Percentiles rank a stretch among this genome's conserved stretches.
Conservation (phyloP, 495 filamentous ascomycete species). For the Penicillium robsamsonii region DNA sequence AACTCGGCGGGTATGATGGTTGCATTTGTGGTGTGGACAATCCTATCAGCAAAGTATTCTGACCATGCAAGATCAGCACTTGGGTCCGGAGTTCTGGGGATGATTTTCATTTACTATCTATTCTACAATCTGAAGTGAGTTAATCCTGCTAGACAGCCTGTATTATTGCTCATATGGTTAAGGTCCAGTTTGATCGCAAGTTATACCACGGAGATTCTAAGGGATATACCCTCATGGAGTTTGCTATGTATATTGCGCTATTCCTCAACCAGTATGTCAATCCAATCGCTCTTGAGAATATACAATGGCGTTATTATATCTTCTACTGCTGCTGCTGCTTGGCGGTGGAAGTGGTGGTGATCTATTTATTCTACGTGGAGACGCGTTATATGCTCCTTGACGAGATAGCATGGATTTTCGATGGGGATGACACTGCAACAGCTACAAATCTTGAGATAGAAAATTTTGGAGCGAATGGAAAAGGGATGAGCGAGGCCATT, state of each 20-base stretch:
- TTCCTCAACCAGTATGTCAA: slow-evolving; percentile 60
- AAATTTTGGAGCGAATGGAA: not conserved
- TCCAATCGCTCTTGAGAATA: slow-evolving; percentile 55
- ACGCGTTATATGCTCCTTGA: slow-evolving; percentile 63
- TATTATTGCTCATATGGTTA: not conserved
- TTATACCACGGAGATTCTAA: slow-evolving; percentile 69
- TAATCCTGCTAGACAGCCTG: not conserved
- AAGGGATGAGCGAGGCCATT: not conserved
- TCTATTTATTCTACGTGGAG: slow-evolving; percentile 67
- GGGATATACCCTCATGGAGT: slow-evolving; percentile 65
- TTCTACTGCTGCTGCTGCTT: slow-evolving; percentile 64
- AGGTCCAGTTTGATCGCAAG: slow-evolving; percentile 63
- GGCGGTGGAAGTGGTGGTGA: slow-evolving; percentile 54
- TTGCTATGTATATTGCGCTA: slow-evolving; percentile 54
- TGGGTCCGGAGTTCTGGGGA: slow-evolving; percentile 10
- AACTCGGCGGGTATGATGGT: slow-evolving; percentile 14
- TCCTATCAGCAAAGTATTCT: slow-evolving; percentile 9
- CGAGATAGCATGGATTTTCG: slow-evolving; percentile 62
- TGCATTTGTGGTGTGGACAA: slow-evolving; percentile 13
- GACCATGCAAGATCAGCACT: slow-evolving; percentile 10
- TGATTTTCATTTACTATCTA: slow-evolving; percentile 16
- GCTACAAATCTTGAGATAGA: slow-evolving; percentile 5
- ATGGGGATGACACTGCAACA: slow-evolving; percentile 32
- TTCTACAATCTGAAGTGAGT: slow-evolving; percentile 16
- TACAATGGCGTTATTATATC: slow-evolving; percentile 61